phyloP scores from a whole-genome alignment of 345 rosid genomes.

The Rhizophora mangle region DNA sequence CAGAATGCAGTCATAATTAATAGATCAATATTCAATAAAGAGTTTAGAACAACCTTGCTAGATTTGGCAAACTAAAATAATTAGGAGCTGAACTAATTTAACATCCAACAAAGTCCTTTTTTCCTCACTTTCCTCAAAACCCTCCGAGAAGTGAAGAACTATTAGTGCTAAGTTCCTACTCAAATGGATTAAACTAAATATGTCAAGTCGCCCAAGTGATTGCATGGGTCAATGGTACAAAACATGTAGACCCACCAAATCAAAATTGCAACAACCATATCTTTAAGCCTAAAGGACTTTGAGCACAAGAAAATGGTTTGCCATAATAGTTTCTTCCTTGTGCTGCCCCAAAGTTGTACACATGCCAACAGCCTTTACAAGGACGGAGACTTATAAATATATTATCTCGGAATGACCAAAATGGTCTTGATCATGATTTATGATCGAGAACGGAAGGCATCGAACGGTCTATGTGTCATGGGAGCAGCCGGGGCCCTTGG shows the following conservation, averaged over 20 bases:
- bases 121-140: not conserved
- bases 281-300: conserved; percentile 27
- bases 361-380: conserved; percentile 5
- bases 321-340: not conserved
- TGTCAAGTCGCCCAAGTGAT: conserved; percentile 17
- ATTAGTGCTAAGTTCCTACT: conserved; percentile 10
- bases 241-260: conserved; percentile 55
- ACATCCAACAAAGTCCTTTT: conserved; percentile 7
- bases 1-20: not conserved
- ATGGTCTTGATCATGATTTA: conserved; percentile 20
- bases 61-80: conserved; percentile 3
- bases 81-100: conserved; percentile 3
- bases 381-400: not conserved
- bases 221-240: conserved; percentile 41
- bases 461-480: conserved; percentile 41
- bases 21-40: not conserved
- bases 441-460: conserved; percentile 53
- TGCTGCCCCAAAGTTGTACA: conserved; percentile 8
- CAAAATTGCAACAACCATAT: conserved; percentile 39
- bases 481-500: conserved; percentile 48
- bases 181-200: conserved; percentile 18
- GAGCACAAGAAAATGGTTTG: conserved; percentile 4
- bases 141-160: not conserved
- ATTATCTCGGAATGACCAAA: conserved; percentile 21
- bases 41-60: not conserved